Evolutionary conservation across 768 basidiomycete species (phyloP).

Genomic region (Calocybe gangraenosa): DNA sequence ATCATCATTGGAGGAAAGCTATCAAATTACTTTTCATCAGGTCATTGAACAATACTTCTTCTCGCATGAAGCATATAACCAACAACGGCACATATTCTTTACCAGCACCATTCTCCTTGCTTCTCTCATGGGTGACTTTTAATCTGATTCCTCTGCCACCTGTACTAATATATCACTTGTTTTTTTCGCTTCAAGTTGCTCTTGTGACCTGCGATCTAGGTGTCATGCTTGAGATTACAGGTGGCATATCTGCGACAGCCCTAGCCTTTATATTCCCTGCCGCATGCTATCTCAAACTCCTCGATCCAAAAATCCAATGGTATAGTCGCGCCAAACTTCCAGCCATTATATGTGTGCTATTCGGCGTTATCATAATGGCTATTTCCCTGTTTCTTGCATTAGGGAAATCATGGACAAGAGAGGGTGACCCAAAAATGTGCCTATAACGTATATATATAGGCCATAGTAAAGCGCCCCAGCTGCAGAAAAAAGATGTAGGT

Average conservation of each 20-base stretch:
- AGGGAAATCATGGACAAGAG: constrained; percentile 70
- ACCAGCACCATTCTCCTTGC: constrained; percentile 80
- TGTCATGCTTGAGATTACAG: constrained; percentile 97
- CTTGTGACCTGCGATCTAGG: constrained; percentile 94
- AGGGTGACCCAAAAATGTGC: constrained; percentile 72
- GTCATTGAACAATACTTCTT: constrained; percentile 97
- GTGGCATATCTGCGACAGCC: constrained; percentile 91
- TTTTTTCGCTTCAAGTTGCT: constrained; percentile 53
- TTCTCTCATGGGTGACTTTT: constrained; percentile 71
- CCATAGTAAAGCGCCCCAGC: no score
- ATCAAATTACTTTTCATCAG: constrained; percentile 30
- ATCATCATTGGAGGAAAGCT: no score
- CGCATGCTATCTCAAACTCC: constrained; percentile 78
- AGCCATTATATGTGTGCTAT: constrained; percentile 65
- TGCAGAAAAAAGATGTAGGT: no score
- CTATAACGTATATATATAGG: constrained; percentile 31
- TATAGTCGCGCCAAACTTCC: constrained; percentile 70
- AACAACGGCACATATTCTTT: constrained; percentile 84
- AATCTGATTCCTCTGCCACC: not conserved
- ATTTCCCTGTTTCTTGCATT: constrained; percentile 77
- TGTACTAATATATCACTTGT: constrained; percentile 4
- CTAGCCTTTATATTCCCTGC: constrained; percentile 93
- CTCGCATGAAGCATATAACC: constrained; percentile 77
- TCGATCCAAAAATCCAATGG: constrained; percentile 55
- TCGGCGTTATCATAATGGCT: constrained; percentile 73